Evolutionary conservation across 768 basidiomycete genomes (phyloP).

Genomic region (Termitomyces sp.): DNA sequence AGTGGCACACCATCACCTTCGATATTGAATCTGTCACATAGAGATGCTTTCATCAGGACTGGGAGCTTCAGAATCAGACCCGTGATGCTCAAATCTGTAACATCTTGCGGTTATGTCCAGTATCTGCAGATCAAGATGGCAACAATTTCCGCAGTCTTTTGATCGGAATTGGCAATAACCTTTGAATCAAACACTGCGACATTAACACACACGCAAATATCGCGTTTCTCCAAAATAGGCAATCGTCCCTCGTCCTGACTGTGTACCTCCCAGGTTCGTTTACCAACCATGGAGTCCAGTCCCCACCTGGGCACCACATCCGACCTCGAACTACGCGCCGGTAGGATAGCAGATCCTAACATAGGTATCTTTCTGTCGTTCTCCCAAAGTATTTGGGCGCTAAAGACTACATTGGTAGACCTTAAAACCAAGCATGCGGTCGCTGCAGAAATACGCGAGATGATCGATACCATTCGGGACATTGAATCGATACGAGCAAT

Average conservation of each 20-base stretch:
- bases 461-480: slow-evolving; percentile 77
- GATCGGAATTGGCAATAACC: neutral
- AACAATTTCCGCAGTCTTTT: no score
- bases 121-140: no score
- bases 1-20: neutral
- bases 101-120: no score
- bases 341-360: slow-evolving; percentile 71
- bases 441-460: slow-evolving; percentile 78
- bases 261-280: slow-evolving; percentile 24
- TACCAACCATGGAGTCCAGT: slow-evolving; percentile 29
- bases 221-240: slow-evolving; percentile 19
- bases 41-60: neutral
- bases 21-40: neutral
- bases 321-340: slow-evolving; percentile 70
- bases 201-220: slow-evolving; percentile 2
- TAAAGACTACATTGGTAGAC: no score
- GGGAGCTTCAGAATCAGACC: no score
- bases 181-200: neutral
- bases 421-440: slow-evolving; percentile 64
- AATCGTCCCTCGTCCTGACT: slow-evolving; percentile 4
- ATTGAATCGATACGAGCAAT: slow-evolving; percentile 67
- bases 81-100: neutral
- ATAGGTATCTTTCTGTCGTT: slow-evolving; percentile 42
- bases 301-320: slow-evolving; percentile 34
- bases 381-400: neutral